A percentile compares a stretch with the other conserved stretches of the same genome.
These are phyloP conservation scores for Prunus kanzakura DNA, from an alignment of 306 rosid species.

Conservation along the genomic window DNA sequence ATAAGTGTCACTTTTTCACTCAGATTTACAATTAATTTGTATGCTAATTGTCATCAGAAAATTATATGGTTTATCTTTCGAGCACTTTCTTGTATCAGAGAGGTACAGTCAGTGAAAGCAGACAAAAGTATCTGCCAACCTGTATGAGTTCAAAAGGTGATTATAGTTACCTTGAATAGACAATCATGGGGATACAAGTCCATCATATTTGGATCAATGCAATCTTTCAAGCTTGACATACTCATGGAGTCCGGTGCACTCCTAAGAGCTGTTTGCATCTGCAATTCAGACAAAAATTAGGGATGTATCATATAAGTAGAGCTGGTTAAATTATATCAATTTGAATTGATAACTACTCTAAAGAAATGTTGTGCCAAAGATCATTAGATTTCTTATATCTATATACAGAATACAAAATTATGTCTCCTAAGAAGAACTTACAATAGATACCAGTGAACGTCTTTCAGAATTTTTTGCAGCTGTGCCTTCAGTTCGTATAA, in stretches of 20 bases:
- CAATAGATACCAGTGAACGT: slow-evolving; percentile 86
- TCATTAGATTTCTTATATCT: neutral
- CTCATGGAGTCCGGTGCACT: slow-evolving; percentile 71
- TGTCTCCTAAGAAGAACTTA: slow-evolving; percentile 40
- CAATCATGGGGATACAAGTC: slow-evolving; percentile 96
- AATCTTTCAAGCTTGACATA: slow-evolving; percentile 76
- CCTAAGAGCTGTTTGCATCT: slow-evolving; percentile 87
- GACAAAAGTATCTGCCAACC: neutral
- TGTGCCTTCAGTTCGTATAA: slow-evolving; percentile 69
- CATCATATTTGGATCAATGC: slow-evolving; percentile 86
- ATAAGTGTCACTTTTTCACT: neutral
- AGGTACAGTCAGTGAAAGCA: neutral
- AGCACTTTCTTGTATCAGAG: neutral
- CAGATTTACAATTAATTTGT: neutral
- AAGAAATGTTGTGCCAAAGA: neutral
- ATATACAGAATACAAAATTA: neutral
- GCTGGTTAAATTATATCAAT: neutral
- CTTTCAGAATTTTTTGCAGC: slow-evolving; percentile 69
- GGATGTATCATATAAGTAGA: neutral
- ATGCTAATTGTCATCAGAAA: neutral
- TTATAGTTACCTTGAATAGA: slow-evolving; percentile 64
- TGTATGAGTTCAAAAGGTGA: slow-evolving; percentile 10
- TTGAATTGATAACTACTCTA: neutral
- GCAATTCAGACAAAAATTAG: slow-evolving; percentile 37
- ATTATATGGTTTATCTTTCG: neutral